Base-by-base conservation (phyloP, 169 alveolate genomes). In the Plasmodium malariae region DNA sequence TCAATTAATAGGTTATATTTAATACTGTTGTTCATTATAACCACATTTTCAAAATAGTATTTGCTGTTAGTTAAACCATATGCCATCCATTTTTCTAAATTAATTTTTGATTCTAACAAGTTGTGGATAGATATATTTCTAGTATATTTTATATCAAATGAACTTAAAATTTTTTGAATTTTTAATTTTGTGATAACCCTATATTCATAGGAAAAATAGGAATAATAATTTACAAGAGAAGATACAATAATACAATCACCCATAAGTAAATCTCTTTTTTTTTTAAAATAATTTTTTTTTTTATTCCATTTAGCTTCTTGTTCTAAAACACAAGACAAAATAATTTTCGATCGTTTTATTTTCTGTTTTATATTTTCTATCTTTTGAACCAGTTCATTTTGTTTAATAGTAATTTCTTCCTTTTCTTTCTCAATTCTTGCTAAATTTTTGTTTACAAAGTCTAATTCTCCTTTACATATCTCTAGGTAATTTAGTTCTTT, bases 361-460 rank as follows among this genome's bases (percentile, higher is more conserved):
- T 67, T 83, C 32, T 67, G 85, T 67, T 83, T 83, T 67, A 67
- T 83, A 43, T 83, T 83, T 83, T 83, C 91, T 34, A 83, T 83
- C 43, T 83, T 21, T 11, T 34, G 37, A 3, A 83, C 73, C 51
- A 83, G 59, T 51, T 65, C 62, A 11, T 67, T 83, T 19, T 83
- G 91, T 37, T 83, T 83, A 34, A 34, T 30, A 17, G 7, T 83
- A 34, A 67, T 83, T 83, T 83, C 67, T 37, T 83, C 91, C 32
- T 67, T 83, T 60, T 83, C 91, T 40, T 51, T 67, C 34, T 67
- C 83, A n/a, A 83, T 65, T 51, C 45, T 65, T 3, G 28, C 36
- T 70, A 83, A 32, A 51, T 83, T 83, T 2, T 67, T 51, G 49
- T 83, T 83, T 12, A 83, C 83, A 28, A 54, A 36, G 9, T 9